Evolutionary conservation across 2,329 filamentous ascomycete genomes (phyloP).

Genomic region (Aureobasidium sp.): DNA sequence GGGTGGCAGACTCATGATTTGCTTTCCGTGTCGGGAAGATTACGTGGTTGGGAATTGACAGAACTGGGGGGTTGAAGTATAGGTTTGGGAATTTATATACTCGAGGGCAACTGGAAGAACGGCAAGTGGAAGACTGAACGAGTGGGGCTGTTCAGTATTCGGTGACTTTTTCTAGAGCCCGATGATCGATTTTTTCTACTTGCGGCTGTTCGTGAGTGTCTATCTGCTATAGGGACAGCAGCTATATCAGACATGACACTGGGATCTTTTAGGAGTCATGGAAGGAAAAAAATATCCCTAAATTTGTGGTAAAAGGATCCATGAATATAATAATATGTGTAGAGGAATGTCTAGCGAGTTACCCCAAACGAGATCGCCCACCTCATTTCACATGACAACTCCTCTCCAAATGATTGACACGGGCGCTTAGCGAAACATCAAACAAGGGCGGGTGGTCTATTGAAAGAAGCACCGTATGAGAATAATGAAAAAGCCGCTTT

Average conservation of each 20-base stretch:
- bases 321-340: too few relatives aligned
- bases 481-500: neutral
- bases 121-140: neutral
- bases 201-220: too few relatives aligned
- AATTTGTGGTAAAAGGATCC: too few relatives aligned
- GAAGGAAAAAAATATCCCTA: too few relatives aligned
- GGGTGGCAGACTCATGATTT: neutral
- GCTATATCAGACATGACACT: too few relatives aligned
- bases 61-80: too few relatives aligned
- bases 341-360: too few relatives aligned
- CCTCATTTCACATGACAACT: conserved; percentile 6
- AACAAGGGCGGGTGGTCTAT: neutral
- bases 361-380: neutral
- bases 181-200: too few relatives aligned
- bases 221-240: too few relatives aligned
- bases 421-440: conserved; percentile 12
- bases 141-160: neutral
- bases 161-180: conserved; percentile 5
- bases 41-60: too few relatives aligned
- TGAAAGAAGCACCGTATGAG: neutral
- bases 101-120: neutral
- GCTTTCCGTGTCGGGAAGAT: neutral
- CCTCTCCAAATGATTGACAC: neutral
- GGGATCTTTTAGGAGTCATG: too few relatives aligned
- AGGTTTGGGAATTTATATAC: too few relatives aligned